A percentile compares a stretch with the other conserved stretches of the same genome.
Conservation (phyloP, 2,329 filamentous ascomycete genomes). For the Colletotrichum phormii region DNA sequence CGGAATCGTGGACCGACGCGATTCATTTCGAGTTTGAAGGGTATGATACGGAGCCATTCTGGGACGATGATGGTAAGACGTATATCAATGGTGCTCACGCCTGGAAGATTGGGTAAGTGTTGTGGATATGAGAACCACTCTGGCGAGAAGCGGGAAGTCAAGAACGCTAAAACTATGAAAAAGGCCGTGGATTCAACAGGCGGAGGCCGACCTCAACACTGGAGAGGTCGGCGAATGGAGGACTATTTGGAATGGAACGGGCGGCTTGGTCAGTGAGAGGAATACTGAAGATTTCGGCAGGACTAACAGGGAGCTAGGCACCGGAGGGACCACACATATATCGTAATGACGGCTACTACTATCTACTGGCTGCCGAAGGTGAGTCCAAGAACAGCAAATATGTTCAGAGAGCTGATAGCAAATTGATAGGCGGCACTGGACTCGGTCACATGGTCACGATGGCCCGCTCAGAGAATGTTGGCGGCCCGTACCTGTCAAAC, state of each 20-base stretch:
- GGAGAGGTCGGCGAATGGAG: slow-evolving; percentile 17
- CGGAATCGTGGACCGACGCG: slow-evolving; percentile 41
- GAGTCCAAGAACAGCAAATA: not conserved
- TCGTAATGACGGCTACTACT: slow-evolving; percentile 62
- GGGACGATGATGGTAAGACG: slow-evolving; percentile 65
- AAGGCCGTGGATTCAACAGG: slow-evolving; percentile 60
- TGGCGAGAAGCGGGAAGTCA: slow-evolving; percentile 44
- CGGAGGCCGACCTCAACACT: slow-evolving; percentile 44
- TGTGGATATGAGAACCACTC: slow-evolving; percentile 49
- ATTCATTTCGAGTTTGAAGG: slow-evolving; percentile 38
- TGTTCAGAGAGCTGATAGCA: not conserved
- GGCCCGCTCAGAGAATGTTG: slow-evolving; percentile 54
- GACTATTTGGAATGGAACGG: slow-evolving; percentile 18
- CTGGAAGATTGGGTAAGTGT: slow-evolving; percentile 50
- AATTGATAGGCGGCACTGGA: slow-evolving; percentile 55
- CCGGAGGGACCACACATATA: slow-evolving; percentile 67
- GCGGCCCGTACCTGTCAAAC: slow-evolving; percentile 57
- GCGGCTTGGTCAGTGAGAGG: slow-evolving; percentile 8
- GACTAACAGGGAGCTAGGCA: not conserved
- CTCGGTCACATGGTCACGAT: slow-evolving; percentile 61
- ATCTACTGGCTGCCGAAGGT: slow-evolving; percentile 64
- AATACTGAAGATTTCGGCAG: not conserved
- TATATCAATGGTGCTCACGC: slow-evolving; percentile 54
- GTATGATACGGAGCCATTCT: slow-evolving; percentile 62
- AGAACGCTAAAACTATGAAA: slow-evolving; percentile 45